Conservation (phyloP, 1,284 basidiomycete genomes). For the Heterobasidion occidentale region DNA sequence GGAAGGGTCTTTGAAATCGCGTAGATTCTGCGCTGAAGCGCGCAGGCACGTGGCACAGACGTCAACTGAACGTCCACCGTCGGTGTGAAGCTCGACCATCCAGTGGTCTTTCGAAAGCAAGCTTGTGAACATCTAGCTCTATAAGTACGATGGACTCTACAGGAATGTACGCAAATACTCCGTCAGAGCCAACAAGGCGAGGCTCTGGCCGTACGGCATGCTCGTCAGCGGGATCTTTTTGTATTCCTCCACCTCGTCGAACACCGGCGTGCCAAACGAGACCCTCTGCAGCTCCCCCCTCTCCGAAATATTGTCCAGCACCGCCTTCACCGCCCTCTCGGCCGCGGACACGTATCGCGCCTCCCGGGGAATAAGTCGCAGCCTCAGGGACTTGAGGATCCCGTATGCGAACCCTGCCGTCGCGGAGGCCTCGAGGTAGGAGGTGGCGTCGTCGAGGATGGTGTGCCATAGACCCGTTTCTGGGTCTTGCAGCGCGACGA, state of each 20-base stretch:
- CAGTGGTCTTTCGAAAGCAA: too few relatives aligned
- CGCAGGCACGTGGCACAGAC: not conserved
- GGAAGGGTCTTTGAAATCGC: not conserved
- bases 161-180: slow-evolving; percentile 16
- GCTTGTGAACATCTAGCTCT: too few relatives aligned
- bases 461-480: slow-evolving; percentile 56
- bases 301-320: slow-evolving; percentile 33
- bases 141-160: slow-evolving; percentile 9
- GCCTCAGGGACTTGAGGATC: slow-evolving; percentile 45
- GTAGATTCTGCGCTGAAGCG: not conserved
- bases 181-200: slow-evolving; percentile 41
- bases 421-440: slow-evolving; percentile 53
- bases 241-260: slow-evolving; percentile 38
- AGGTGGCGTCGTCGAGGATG: slow-evolving; percentile 44
- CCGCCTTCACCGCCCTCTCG: slow-evolving; percentile 41
- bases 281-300: slow-evolving; percentile 47
- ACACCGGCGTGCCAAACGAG: slow-evolving; percentile 55
- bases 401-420: slow-evolving; percentile 50
- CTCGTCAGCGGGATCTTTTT: slow-evolving; percentile 16
- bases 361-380: slow-evolving; percentile 36
- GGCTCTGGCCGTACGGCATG: slow-evolving; percentile 61
- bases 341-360: slow-evolving; percentile 34
- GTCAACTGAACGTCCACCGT: not conserved
- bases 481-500: slow-evolving; percentile 41
- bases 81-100: too few relatives aligned